Conservation (phyloP, 805 yeast genomes). For the Starmerella bombicola region DNA sequence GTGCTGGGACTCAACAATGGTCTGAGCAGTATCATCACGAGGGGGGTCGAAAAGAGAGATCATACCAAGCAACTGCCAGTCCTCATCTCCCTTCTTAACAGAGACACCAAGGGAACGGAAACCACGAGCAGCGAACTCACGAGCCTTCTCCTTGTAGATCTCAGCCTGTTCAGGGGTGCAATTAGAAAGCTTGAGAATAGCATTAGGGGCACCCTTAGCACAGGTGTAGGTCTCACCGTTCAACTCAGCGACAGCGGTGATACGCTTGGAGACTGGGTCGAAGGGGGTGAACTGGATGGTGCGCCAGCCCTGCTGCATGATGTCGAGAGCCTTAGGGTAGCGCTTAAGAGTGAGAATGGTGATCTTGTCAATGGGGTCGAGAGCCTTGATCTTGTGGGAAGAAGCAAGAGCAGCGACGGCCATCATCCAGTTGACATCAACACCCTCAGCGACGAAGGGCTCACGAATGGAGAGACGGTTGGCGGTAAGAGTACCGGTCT, state of each 20-base stretch:
- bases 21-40: conserved; percentile 94
- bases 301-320: conserved; percentile 33
- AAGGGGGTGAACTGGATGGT: conserved; percentile 78
- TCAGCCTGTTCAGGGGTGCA: conserved; percentile 83
- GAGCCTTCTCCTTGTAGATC: conserved; percentile 91
- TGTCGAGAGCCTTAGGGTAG: conserved; percentile 70
- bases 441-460: conserved; percentile 97
- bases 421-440: conserved; percentile 91
- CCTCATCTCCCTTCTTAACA: conserved; percentile 97
- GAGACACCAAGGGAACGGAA: conserved; percentile 98
- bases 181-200: conserved; percentile 45
- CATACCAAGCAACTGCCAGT: conserved; percentile 95
- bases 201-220: conserved; percentile 98
- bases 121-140: conserved; percentile 96
- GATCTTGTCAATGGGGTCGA: conserved; percentile 94
- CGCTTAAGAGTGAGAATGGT: conserved; percentile 77
- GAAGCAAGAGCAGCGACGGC: conserved; percentile 96
- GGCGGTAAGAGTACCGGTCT: conserved; percentile 95
- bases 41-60: conserved; percentile 99
- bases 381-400: conserved; percentile 95
- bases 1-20: conserved; percentile 82
- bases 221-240: conserved; percentile 92
- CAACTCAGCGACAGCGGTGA: conserved; percentile 86
- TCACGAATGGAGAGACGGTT: conserved; percentile 91
- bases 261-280: conserved; percentile 96